Conservation (phyloP, 1,139 yeast species). For the Saccharomycopsis crataegensis region DNA sequence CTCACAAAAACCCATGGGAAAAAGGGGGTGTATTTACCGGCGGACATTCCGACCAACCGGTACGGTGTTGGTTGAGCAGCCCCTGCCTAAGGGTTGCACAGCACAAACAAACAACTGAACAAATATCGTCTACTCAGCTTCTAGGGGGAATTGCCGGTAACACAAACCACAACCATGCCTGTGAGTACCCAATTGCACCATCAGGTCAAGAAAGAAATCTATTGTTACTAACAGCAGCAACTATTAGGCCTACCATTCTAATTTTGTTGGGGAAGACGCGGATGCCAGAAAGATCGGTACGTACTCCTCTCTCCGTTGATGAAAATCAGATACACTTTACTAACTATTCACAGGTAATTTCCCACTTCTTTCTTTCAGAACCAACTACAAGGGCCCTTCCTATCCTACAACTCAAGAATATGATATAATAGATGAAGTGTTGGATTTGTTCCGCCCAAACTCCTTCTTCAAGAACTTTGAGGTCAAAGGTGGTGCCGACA, state of each 20-base stretch:
- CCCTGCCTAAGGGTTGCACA: not conserved
- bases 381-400: constrained; percentile 86
- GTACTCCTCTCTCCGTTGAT: not conserved
- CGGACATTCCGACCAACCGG: not conserved
- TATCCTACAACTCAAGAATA: constrained; percentile 76
- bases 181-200: too few species aligned
- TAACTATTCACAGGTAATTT: constrained; percentile 45
- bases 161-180: too few species aligned
- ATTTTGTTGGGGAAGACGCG: constrained; percentile 62
- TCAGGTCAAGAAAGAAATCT: too few species aligned
- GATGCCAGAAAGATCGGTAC: constrained; percentile 40
- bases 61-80: not conserved
- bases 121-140: too few species aligned
- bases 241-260: constrained; percentile 70
- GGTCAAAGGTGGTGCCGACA: constrained; percentile 90
- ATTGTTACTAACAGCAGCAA: too few species aligned
- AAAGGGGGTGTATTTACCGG: too few species aligned
- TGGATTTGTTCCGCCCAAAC: constrained; percentile 91
- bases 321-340: constrained; percentile 26
- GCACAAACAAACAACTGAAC: too few species aligned
- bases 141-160: too few species aligned
- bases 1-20: too few species aligned
- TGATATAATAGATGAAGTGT: constrained; percentile 84
- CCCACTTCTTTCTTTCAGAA: constrained; percentile 73
- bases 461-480: constrained; percentile 95